Evolutionary conservation across 2,329 filamentous ascomycete genomes (phyloP).

Genomic region (Orbilia brochopaga): DNA sequence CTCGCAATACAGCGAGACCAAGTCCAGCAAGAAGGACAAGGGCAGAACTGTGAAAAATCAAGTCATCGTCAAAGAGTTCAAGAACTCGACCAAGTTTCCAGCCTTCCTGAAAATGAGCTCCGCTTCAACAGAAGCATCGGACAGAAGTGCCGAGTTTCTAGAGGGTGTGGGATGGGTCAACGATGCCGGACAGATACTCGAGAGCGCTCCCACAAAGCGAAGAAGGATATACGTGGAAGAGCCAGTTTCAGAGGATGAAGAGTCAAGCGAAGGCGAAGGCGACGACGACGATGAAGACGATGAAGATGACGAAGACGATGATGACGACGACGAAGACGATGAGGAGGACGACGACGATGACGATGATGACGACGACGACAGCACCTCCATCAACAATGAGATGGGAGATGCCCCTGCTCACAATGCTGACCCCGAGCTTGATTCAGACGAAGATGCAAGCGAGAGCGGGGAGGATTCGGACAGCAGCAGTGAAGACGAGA

Average conservation of each 20-base stretch:
- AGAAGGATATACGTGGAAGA: conserved; percentile 52
- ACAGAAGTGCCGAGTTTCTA: conserved; percentile 68
- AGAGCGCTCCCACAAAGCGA: conserved; percentile 62
- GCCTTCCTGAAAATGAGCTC: conserved; percentile 73
- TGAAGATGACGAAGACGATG: conserved; percentile 24
- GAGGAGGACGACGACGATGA: neutral
- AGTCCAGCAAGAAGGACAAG: conserved; percentile 58
- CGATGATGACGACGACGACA: neutral
- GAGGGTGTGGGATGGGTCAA: conserved; percentile 91
- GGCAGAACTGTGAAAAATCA: conserved; percentile 68
- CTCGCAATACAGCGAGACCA: conserved; percentile 55
- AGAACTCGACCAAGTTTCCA: conserved; percentile 80
- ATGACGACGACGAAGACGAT: conserved; percentile 16
- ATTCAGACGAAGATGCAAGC: conserved; percentile 10
- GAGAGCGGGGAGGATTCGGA: conserved; percentile 25
- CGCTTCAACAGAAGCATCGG: conserved; percentile 58
- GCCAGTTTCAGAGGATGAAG: conserved; percentile 47
- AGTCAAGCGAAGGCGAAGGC: conserved; percentile 55
- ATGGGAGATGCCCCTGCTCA: neutral
- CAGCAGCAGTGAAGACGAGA: conserved; percentile 15
- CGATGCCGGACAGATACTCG: conserved; percentile 75
- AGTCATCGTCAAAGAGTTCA: conserved; percentile 84
- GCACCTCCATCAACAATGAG: neutral
- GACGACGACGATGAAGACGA: conserved; percentile 53
- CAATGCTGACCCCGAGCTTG: neutral